Conservation (phyloP, 2,329 filamentous ascomycete genomes). For the Mycogone perniciosa region DNA sequence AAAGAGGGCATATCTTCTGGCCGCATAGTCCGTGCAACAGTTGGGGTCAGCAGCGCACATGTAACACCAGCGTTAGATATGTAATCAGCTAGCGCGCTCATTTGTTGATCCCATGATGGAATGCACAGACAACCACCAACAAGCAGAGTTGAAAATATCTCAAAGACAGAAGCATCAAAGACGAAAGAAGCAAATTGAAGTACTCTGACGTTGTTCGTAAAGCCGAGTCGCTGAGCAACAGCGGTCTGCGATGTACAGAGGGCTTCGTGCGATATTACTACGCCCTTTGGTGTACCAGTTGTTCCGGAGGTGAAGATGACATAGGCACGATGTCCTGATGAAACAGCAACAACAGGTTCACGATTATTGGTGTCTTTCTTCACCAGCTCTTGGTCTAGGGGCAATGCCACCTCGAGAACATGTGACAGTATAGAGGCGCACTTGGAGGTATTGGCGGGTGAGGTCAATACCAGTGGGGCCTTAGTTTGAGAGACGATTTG, state of each 20-base stretch:
- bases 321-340: constrained; percentile 5
- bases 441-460: neutral
- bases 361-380: neutral
- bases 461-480: neutral
- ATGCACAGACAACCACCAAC: neutral
- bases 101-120: neutral
- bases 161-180: neutral
- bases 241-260: neutral
- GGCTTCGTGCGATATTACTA: constrained; percentile 3
- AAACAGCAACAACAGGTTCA: neutral
- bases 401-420: neutral
- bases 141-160: neutral
- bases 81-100: neutral
- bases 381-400: neutral
- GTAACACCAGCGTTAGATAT: neutral
- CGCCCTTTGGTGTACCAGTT: constrained; percentile 2
- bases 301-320: constrained; percentile 5
- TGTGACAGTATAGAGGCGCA: neutral
- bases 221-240: neutral
- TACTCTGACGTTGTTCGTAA: neutral
- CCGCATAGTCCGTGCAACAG: neutral
- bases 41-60: neutral
- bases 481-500: constrained; percentile 3
- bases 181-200: neutral
- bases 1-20: constrained; percentile 1